Evolutionary conservation across 1,284 basidiomycete species (phyloP), one percentile per base, ranked within the genome.

Genomic region (Agroathelia rolfsii): DNA sequence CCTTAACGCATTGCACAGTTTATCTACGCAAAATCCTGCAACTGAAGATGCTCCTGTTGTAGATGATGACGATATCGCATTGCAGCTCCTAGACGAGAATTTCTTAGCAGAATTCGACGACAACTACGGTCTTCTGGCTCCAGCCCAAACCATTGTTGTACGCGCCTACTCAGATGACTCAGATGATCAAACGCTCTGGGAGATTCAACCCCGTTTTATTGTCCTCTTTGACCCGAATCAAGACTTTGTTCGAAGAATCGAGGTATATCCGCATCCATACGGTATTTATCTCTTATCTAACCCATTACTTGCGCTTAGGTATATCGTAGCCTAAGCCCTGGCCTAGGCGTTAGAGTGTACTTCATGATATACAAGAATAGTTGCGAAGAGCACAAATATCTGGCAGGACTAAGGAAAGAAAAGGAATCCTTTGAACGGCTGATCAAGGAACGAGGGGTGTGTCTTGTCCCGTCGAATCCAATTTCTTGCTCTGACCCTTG

Each of bases 181-280:
- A 4, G 94, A 99, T 48, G 94, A 98, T 53, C 71, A 79, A 24
- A 61, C 96, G 30, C 63, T 98, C 18, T 74, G 82, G 35, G 94
- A 98, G 52, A 66, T 97, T 2, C 69, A 83, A 37, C 95, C 95
- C 2, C 76, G 84, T 36, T 96, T 92, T 50, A 80, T 96, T 33
- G 76, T 97, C 28, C 86, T 97, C 83, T 93, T 86, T 48, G 95
- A 99, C 48, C 92, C 94, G 1, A 88, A 82, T 49, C 79, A 90
- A 44, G 82, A 93, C 32, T 98, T 97, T 46, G 76, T 97, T 23
- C 69, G 95, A 15, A 72, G 94, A 0, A 69, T 99, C 23, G 94
- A 99, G 70, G 89, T 90, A 37, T 41, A 64, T 40, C 13, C 42
- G 8, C n/a, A n/a, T n/a, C 21, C 24, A 3, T n/a, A 5, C 9